Conservation (phyloP, 2,329 filamentous ascomycete species). For the Stemphylium vesicarium region DNA sequence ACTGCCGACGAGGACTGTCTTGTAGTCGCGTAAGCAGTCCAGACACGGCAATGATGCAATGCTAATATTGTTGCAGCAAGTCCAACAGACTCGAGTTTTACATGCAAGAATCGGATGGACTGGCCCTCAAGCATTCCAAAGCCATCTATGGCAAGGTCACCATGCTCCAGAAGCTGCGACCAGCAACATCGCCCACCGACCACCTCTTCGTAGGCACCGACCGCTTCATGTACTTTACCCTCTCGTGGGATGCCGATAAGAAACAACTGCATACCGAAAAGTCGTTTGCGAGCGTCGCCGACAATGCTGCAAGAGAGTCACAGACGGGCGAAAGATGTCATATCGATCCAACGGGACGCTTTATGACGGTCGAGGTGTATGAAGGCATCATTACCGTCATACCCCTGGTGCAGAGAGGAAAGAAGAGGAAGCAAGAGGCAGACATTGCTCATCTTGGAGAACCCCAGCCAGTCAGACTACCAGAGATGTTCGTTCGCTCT, state of each 20-base stretch:
- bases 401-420: conserved; percentile 62
- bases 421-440: conserved; percentile 57
- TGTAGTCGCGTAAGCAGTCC: conserved; percentile 76
- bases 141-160: conserved; percentile 84
- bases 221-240: conserved; percentile 86
- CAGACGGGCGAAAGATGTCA: conserved; percentile 83
- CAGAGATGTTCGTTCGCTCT: conserved; percentile 71
- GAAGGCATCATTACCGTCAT: conserved; percentile 71
- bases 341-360: conserved; percentile 78
- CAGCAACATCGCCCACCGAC: conserved; percentile 75
- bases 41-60: background rate
- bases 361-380: conserved; percentile 71
- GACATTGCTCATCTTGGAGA: conserved; percentile 65
- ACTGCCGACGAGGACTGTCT: conserved; percentile 78
- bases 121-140: conserved; percentile 68
- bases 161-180: conserved; percentile 80
- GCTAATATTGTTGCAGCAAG: conserved; percentile 60
- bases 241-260: conserved; percentile 74
- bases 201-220: conserved; percentile 93
- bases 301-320: conserved; percentile 71
- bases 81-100: conserved; percentile 88
- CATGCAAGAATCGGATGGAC: conserved; percentile 67
- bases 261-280: conserved; percentile 63
- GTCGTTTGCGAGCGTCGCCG: conserved; percentile 65
- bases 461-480: conserved; percentile 66